Conservation (phyloP, 1,139 yeast genomes). For the Kluyveromyces sp. region DNA sequence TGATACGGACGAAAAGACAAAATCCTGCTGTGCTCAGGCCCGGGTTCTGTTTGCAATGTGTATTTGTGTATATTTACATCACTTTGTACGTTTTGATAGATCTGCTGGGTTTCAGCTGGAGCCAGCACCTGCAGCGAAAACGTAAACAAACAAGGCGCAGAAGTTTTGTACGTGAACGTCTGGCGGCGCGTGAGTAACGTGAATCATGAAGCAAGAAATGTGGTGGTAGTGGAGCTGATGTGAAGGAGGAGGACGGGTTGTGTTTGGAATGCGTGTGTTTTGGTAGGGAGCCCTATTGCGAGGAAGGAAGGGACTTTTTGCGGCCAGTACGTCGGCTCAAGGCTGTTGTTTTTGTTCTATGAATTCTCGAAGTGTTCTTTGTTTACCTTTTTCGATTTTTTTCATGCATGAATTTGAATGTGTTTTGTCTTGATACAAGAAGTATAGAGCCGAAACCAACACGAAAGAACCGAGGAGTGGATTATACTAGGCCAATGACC, state of each 20-base stretch:
- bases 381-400: no score
- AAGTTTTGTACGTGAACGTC: neutral
- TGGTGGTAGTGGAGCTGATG: no score
- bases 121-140: neutral
- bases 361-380: no score
- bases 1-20: no score
- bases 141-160: neutral
- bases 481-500: no score
- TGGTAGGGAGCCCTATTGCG: neutral
- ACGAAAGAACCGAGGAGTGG: no score
- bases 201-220: no score
- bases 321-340: neutral
- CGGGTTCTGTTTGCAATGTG: neutral
- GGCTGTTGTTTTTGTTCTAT: neutral
- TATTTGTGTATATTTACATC: neutral
- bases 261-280: neutral
- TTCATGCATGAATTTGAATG: no score
- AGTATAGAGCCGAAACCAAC: no score
- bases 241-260: neutral
- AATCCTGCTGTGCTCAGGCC: neutral
- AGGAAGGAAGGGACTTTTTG: neutral
- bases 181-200: neutral
- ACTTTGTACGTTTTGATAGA: conserved; percentile 1
- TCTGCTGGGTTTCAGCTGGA: neutral
- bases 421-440: no score